Percentiles rank a stretch among this genome's conserved stretches.
These are phyloP conservation scores for Cichorium intybus DNA, from an alignment of 140 eudicot species.

Conservation along the genomic window DNA sequence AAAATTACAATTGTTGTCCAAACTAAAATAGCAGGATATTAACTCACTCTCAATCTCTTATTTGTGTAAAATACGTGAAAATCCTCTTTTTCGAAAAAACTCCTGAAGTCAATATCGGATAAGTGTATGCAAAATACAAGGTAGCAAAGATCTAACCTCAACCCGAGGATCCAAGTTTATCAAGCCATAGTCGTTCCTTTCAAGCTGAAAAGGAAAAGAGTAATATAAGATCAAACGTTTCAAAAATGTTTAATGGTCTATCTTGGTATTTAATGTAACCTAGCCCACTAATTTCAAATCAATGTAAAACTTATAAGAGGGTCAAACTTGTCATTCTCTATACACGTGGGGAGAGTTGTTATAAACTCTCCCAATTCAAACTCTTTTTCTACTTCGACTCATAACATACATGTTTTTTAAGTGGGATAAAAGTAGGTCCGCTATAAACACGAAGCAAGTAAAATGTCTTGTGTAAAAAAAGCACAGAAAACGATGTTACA, in stretches of 20 bases:
- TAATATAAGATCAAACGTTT: slow-evolving; percentile 10
- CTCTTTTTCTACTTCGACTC: background rate
- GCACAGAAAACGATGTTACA: slow-evolving; percentile 26
- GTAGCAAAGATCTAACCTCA: slow-evolving; percentile 37
- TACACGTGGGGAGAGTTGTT: too few species aligned
- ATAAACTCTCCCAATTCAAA: too few species aligned
- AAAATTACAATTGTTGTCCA: too few species aligned
- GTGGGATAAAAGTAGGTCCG: too few species aligned
- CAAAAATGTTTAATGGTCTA: background rate
- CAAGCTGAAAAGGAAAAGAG: slow-evolving; percentile 44
- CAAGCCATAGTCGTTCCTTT: slow-evolving; percentile 43
- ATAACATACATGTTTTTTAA: background rate
- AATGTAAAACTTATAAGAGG: background rate
- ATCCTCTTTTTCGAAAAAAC: too few species aligned
- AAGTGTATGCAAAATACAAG: too few species aligned
- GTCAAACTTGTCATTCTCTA: background rate
- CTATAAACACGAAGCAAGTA: background rate
- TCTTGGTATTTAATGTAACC: background rate
- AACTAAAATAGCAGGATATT: too few species aligned
- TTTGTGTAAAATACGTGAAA: too few species aligned
- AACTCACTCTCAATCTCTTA: too few species aligned
- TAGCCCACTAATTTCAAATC: too few species aligned
- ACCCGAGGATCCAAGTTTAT: slow-evolving; percentile 40
- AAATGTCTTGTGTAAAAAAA: slow-evolving; percentile 1
- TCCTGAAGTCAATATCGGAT: too few species aligned